A percentile compares a stretch with the other conserved stretches of the same genome.
Evolutionary conservation across 1,139 yeast genomes (phyloP).

Genomic region (Candida freyschussii): DNA sequence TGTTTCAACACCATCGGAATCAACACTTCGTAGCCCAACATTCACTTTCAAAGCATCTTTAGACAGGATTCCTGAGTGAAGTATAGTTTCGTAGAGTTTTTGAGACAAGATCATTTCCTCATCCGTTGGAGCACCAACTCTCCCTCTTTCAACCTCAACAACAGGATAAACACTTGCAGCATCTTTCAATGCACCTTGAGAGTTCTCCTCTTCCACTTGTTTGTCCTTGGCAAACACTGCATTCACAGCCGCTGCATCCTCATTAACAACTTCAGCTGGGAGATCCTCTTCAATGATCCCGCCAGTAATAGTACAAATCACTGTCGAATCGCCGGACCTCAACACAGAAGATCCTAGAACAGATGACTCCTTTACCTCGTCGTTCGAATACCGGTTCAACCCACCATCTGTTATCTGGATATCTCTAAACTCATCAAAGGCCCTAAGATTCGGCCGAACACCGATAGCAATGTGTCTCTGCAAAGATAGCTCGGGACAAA

Average conservation of each 20-base stretch:
- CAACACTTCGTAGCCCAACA: conserved; percentile 49
- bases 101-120: conserved; percentile 87
- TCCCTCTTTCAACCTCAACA: conserved; percentile 75
- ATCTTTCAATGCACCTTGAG: conserved; percentile 17
- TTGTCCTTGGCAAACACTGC: conserved; percentile 33
- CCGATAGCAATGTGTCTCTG: conserved; percentile 74
- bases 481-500: conserved; percentile 81
- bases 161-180: conserved; percentile 62
- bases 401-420: conserved; percentile 42
- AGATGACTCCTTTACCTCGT: conserved; percentile 19
- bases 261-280: conserved; percentile 32
- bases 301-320: conserved; percentile 70
- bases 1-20: conserved; percentile 32
- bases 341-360: conserved; percentile 71
- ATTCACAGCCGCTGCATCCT: conserved; percentile 35
- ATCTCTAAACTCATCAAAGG: conserved; percentile 67
- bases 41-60: conserved; percentile 41
- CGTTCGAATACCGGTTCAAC: conserved; percentile 33
- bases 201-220: conserved; percentile 12
- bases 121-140: conserved; percentile 78
- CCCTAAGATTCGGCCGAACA: conserved; percentile 67
- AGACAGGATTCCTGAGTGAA: conserved; percentile 51
- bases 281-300: conserved; percentile 55
- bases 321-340: conserved; percentile 70
- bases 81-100: conserved; percentile 52